Evolutionary conservation across 306 rosid species (phyloP).

Genomic region (Pyrus communis): DNA sequence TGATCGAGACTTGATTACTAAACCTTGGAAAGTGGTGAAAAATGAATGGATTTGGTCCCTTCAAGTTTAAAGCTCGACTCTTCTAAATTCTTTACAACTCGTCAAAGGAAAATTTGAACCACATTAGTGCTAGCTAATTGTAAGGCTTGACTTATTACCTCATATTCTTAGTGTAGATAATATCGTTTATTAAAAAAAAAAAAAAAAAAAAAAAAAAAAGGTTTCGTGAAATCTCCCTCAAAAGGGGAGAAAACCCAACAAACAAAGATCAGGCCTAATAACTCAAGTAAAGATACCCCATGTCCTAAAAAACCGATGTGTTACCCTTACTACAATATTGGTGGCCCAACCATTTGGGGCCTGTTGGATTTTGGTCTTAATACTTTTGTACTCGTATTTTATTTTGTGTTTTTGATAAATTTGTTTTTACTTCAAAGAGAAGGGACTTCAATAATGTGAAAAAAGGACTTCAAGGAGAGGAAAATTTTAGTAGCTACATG

Average conservation of each 20-base stretch:
- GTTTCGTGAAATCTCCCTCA: neutral
- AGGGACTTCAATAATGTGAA: too few relatives aligned
- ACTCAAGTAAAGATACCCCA: neutral
- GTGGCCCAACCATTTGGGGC: neutral
- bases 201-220: too few relatives aligned
- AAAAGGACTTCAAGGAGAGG: neutral
- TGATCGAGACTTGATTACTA: too few relatives aligned
- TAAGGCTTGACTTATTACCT: fast-evolving
- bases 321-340: neutral
- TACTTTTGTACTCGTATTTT: neutral
- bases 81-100: too few relatives aligned
- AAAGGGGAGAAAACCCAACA: neutral
- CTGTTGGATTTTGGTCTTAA: neutral
- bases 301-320: too few relatives aligned
- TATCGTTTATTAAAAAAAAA: too few relatives aligned
- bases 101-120: too few relatives aligned
- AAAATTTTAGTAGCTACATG: too few relatives aligned
- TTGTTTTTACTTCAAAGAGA: too few relatives aligned
- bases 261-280: neutral
- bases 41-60: neutral
- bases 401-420: neutral
- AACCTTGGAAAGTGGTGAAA: neutral
- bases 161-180: too few relatives aligned
- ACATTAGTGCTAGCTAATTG: too few relatives aligned
- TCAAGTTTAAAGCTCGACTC: neutral